Evolutionary conservation across 1,284 basidiomycete species (phyloP).

Genomic region (Naganishia sp.): DNA sequence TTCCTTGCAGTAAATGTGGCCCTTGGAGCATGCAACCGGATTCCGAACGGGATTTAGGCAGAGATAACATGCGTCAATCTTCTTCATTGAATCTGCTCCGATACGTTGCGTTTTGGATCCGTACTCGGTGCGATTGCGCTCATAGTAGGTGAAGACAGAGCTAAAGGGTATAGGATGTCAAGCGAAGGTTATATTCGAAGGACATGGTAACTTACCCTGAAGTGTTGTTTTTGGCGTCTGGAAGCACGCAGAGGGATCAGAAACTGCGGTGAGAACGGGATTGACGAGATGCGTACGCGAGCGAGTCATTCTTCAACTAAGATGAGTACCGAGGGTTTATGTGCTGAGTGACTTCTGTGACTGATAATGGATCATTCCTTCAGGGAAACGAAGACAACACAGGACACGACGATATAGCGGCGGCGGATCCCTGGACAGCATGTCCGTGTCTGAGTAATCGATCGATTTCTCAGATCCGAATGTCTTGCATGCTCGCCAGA

Average conservation of each 20-base stretch:
- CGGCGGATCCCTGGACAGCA: too few species aligned
- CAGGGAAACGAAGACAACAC: background rate
- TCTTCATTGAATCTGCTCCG: constrained; percentile 84
- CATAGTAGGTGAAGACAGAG: constrained; percentile 51
- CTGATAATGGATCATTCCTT: too few species aligned
- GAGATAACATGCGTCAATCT: constrained; percentile 80
- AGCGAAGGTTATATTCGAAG: background rate
- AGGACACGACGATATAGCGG: background rate
- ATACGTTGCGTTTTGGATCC: constrained; percentile 63
- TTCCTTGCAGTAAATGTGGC: constrained; percentile 85
- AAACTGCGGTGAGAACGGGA: background rate
- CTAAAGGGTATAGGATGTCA: constrained; percentile 43
- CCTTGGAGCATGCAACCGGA: constrained; percentile 76
- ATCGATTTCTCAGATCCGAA: constrained; percentile 1
- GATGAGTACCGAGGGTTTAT: too few species aligned
- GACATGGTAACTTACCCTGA: constrained; percentile 45
- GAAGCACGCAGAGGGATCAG: background rate
- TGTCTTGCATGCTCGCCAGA: background rate
- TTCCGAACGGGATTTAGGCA: constrained; percentile 77
- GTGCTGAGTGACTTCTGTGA: too few species aligned
- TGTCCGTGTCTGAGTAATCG: constrained; percentile 19
- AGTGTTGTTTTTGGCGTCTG: constrained; percentile 53
- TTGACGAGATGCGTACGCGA: constrained; percentile 3
- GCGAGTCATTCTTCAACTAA: constrained; percentile 1
- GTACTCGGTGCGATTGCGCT: constrained; percentile 49